These are phyloP conservation scores for Pycnococcus provasolii DNA, from an alignment of 139 green algal genomes.

Conservation along the genomic window DNA sequence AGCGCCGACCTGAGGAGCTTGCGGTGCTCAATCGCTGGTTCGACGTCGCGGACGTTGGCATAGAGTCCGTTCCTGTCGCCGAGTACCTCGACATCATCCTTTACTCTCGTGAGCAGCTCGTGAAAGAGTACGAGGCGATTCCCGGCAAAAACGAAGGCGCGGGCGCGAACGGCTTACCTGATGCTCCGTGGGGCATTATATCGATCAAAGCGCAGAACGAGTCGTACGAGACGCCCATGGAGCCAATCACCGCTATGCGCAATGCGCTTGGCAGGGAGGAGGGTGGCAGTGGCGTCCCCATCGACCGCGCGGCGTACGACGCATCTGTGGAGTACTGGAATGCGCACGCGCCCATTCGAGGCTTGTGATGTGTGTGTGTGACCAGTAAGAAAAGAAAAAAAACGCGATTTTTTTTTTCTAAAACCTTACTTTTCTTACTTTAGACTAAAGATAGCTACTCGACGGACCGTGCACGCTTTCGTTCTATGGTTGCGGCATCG, in stretches of 20 bases:
- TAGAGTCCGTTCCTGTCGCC: conserved; percentile 39
- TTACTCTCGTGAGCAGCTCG: conserved; percentile 78
- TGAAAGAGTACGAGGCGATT: conserved; percentile 63
- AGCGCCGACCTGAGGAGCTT: background rate
- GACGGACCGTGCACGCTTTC: no score
- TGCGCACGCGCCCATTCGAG: conserved; percentile 50
- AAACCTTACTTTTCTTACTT: no score
- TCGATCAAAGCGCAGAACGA: conserved; percentile 71
- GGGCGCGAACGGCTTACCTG: conserved; percentile 28
- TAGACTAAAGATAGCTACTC: no score
- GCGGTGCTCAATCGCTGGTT: conserved; percentile 53
- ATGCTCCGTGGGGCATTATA: conserved; percentile 87
- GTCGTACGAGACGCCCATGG: conserved; percentile 74
- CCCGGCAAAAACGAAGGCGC: conserved; percentile 29
- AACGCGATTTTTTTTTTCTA: no score
- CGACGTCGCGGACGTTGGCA: conserved; percentile 33
- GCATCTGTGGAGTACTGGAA: conserved; percentile 69
- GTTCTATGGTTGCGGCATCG: no score
- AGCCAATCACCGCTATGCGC: conserved; percentile 91
- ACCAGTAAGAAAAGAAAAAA: no score
- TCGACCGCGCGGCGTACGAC: conserved; percentile 65
- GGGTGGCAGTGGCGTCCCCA: conserved; percentile 72
- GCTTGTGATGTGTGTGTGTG: no score
- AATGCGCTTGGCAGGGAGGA: conserved; percentile 81
- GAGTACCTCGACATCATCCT: conserved; percentile 84